phyloP scores from a whole-genome alignment of 1,139 yeast species.

The Sugiyamaella novakii region DNA sequence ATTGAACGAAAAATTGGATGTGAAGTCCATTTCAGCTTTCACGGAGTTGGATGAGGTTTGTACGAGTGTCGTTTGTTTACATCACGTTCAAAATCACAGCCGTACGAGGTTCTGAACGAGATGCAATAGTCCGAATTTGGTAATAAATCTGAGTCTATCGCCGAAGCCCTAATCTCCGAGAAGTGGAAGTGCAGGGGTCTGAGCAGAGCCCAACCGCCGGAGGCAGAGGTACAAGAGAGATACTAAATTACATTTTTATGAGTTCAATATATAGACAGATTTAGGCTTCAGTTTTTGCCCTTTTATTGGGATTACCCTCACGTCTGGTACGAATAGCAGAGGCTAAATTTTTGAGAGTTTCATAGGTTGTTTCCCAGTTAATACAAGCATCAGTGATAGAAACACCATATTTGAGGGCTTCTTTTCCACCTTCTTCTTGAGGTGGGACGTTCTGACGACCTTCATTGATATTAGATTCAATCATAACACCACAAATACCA shows the following conservation, averaged over 20 bases:
- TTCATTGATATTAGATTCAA: slow-evolving; percentile 86
- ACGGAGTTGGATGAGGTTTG: too few relatives aligned
- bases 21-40: slow-evolving; percentile 21
- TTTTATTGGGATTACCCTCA: slow-evolving; percentile 13
- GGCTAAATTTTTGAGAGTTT: slow-evolving; percentile 69
- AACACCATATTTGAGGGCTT: slow-evolving; percentile 79
- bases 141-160: too few relatives aligned
- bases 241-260: slow-evolving; percentile 8
- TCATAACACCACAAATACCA: slow-evolving; percentile 90
- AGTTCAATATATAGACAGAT: neutral
- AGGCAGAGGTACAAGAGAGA: neutral
- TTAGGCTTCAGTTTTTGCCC: slow-evolving; percentile 14
- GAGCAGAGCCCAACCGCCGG: slow-evolving; percentile 1
- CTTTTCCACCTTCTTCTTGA: slow-evolving; percentile 66
- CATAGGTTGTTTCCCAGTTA: slow-evolving; percentile 80
- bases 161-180: too few relatives aligned
- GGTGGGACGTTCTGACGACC: slow-evolving; percentile 93
- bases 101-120: too few relatives aligned
- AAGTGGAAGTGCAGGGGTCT: too few relatives aligned
- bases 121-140: too few relatives aligned
- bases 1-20: slow-evolving; percentile 24
- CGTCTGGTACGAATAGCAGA: slow-evolving; percentile 78
- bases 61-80: too few relatives aligned
- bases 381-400: slow-evolving; percentile 98
- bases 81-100: too few relatives aligned